Evolutionary conservation across 495 filamentous ascomycete species (phyloP).

Genomic region (Tuber microsphaerosporum): DNA sequence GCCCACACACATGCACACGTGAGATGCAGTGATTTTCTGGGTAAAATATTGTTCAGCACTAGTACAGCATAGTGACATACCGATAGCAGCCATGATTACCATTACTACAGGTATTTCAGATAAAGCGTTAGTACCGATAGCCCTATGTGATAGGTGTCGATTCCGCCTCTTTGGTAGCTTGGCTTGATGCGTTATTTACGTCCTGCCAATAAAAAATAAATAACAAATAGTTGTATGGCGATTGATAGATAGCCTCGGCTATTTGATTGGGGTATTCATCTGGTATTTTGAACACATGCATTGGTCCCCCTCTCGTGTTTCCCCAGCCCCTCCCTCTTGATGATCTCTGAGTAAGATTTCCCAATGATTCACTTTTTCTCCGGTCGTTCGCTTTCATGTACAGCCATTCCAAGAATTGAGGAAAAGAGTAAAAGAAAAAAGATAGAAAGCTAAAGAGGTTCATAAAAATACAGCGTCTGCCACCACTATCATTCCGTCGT

Average conservation of each 20-base stretch:
- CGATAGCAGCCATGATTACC: neutral
- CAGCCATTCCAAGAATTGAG: neutral
- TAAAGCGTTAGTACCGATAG: neutral
- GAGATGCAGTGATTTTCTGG: neutral
- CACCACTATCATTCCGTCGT: slow-evolving; percentile 46
- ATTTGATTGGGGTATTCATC: neutral
- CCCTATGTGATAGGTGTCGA: neutral
- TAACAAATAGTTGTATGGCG: neutral
- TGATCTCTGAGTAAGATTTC: neutral
- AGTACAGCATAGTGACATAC: neutral
- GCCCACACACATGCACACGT: too few species aligned
- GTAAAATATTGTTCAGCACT: neutral
- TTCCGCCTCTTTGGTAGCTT: neutral
- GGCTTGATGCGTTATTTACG: neutral
- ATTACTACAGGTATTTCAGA: neutral
- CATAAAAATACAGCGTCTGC: neutral
- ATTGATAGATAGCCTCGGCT: neutral
- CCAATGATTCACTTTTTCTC: neutral
- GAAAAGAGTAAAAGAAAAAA: neutral
- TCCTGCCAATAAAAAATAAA: neutral
- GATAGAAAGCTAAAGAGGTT: neutral
- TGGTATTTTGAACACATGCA: neutral
- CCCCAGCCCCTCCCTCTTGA: neutral
- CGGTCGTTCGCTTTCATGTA: neutral
- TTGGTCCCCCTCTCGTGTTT: neutral